phyloP scores from a whole-genome alignment of 768 basidiomycete genomes.

The Boletus rubescentipes region DNA sequence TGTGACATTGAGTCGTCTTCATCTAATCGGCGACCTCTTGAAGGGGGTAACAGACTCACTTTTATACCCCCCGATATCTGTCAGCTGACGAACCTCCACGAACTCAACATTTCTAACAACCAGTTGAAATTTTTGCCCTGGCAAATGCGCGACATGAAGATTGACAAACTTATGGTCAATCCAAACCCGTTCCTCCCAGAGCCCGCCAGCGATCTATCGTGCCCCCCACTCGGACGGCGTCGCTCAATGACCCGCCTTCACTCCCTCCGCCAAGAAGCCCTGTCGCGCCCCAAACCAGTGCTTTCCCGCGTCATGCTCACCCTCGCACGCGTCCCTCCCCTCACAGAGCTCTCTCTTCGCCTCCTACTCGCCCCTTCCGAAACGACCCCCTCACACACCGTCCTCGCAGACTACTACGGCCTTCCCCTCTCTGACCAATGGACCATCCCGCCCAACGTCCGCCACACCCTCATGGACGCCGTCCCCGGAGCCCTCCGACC shows the following conservation, averaged over 20 bases:
- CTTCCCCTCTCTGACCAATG: constrained; percentile 33
- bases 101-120: constrained; percentile 65
- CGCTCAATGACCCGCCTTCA: constrained; percentile 14
- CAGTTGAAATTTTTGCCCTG: constrained; percentile 58
- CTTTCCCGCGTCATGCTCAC: constrained; percentile 21
- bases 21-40: not conserved
- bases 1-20: not conserved
- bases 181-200: constrained; percentile 59
- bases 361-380: constrained; percentile 32
- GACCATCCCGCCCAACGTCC: constrained; percentile 25
- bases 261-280: constrained; percentile 8
- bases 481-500: constrained; percentile 29
- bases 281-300: not conserved
- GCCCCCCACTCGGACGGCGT: constrained; percentile 3
- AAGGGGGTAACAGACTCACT: constrained; percentile 58
- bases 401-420: constrained; percentile 26
- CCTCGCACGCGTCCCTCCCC: constrained; percentile 26
- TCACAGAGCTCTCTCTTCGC: constrained; percentile 41
- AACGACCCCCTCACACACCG: constrained; percentile 1
- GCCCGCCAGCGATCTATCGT: constrained; percentile 14
- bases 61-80: constrained; percentile 64
- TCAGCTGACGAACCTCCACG: constrained; percentile 49
- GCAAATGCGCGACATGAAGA: constrained; percentile 60
- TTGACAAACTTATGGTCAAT: constrained; percentile 45
- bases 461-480: constrained; percentile 26